Evolutionary conservation across 2,329 filamentous ascomycete species (phyloP), one percentile per base, ranked within the genome.

Genomic region (Hymenoscyphus repandus): DNA sequence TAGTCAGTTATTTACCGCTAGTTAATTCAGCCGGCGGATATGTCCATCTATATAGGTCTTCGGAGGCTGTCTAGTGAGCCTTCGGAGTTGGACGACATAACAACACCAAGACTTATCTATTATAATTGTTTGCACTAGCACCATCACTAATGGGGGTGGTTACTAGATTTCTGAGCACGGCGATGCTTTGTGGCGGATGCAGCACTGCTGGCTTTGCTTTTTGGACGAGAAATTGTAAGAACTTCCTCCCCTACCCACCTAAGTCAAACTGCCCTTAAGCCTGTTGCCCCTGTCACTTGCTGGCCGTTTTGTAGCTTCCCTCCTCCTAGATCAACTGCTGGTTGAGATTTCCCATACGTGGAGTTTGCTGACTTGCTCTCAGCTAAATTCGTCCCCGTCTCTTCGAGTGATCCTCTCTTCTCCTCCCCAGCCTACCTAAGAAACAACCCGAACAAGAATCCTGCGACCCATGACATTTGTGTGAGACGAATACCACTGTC

Each of bases 401-500:
- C 73, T n/a, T 65, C 75, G 40, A 74, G 76, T 57, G 83, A 88
- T 59, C 77, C 79, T 33, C 68, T 88, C 59, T 85, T 82, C 74
- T 71, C 71, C 48, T 78, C 78, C 27, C 70, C 74, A 15, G 67
- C 75, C 49, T 86, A 77, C 70, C 69, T 72, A 44, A 75, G 74
- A 52, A 76, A 78, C 67, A 90, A 89, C 61, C 78, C 80, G 1
- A 73, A 77, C 38, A 69, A 72, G 31, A 86, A 88, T 65, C 78
- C 83, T 0, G 72, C 78, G 0, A 78, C 78, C 0, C 77, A 86
- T 51, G 86, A 90, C 63, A 68, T 85, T 10, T 83, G 79, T 59
- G 70, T 86, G 57, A 79, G 80, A 57, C 75, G 74, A 33, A 74
- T 89, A 0, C 80, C 84, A 0, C 64, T 90, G 44, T 71, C 70